A percentile compares a stretch with the other conserved stretches of the same genome.
Conservation (phyloP, 2,329 filamentous ascomycete genomes). For the Ascochyta pisi region DNA sequence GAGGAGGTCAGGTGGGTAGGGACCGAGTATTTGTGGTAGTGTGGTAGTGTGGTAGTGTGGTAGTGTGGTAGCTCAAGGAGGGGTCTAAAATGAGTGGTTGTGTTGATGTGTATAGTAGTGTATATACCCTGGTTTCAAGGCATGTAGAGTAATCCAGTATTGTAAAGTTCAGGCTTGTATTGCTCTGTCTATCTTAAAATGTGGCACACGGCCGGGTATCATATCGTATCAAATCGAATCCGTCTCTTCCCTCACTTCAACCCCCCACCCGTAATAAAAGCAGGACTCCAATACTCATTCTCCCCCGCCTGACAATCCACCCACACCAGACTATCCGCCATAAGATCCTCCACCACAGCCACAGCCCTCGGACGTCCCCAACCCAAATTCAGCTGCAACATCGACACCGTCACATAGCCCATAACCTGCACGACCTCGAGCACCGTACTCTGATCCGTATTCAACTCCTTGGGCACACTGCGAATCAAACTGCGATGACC, state of each 20-base stretch:
- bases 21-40: slow-evolving; percentile 59
- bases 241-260: background rate
- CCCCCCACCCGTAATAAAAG: slow-evolving; percentile 63
- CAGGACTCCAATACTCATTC: slow-evolving; percentile 92
- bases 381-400: slow-evolving; percentile 83
- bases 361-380: slow-evolving; percentile 87
- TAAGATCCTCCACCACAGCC: slow-evolving; percentile 88
- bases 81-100: too few species aligned
- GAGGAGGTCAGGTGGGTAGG: slow-evolving; percentile 53
- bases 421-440: slow-evolving; percentile 89
- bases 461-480: slow-evolving; percentile 92
- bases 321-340: slow-evolving; percentile 92
- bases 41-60: background rate
- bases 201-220: slow-evolving; percentile 22
- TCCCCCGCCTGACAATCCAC: slow-evolving; percentile 85
- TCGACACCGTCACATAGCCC: slow-evolving; percentile 87
- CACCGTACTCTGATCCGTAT: slow-evolving; percentile 90
- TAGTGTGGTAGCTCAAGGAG: background rate
- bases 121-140: background rate
- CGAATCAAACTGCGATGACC: slow-evolving; percentile 87
- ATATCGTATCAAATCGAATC: background rate
- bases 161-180: too few species aligned
- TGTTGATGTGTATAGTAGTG: too few species aligned
- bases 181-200: too few species aligned
- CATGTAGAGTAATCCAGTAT: background rate